A percentile compares a stretch with the other conserved stretches of the same genome.
Evolutionary conservation across 768 basidiomycete species (phyloP).

Genomic region (Pisolithus orientalis): DNA sequence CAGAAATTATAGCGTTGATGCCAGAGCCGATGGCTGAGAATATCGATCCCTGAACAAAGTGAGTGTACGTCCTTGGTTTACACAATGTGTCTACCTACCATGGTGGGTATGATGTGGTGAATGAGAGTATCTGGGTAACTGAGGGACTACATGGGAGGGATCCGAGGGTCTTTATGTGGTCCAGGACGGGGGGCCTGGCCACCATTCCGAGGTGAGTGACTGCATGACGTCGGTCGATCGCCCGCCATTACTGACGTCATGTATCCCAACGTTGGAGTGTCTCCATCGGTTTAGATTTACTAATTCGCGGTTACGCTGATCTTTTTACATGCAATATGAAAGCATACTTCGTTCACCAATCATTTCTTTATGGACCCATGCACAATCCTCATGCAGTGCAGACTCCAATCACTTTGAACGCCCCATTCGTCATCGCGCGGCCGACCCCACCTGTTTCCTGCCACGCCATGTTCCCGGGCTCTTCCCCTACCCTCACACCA

Average conservation of each 20-base stretch:
- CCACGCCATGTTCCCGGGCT: constrained; percentile 40
- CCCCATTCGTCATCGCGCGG: constrained; percentile 58
- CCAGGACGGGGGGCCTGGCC: not conserved
- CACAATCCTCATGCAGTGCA: not conserved
- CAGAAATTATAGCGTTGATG: constrained; percentile 53
- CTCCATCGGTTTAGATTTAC: not conserved
- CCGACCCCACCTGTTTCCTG: constrained; percentile 37
- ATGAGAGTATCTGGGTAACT: not conserved
- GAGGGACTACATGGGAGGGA: too few species aligned
- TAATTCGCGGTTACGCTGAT: not conserved
- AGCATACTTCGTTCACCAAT: not conserved
- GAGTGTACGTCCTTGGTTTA: too few species aligned
- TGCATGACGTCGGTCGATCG: not conserved
- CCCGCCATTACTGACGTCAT: not conserved
- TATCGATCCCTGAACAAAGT: constrained; percentile 45
- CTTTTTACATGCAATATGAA: not conserved
- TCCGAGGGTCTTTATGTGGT: not conserved
- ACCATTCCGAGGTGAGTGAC: not conserved
- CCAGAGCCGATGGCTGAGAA: constrained; percentile 60
- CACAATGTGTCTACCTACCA: not conserved
- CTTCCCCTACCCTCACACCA: constrained; percentile 35
- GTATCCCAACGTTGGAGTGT: not conserved
- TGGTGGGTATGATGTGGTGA: not conserved
- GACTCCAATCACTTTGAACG: constrained; percentile 38
- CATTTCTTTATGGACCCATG: not conserved